These are phyloP conservation scores for Lasiodiplodia hormozganensis DNA, from an alignment of 2,329 filamentous ascomycete species.

Conservation along the genomic window DNA sequence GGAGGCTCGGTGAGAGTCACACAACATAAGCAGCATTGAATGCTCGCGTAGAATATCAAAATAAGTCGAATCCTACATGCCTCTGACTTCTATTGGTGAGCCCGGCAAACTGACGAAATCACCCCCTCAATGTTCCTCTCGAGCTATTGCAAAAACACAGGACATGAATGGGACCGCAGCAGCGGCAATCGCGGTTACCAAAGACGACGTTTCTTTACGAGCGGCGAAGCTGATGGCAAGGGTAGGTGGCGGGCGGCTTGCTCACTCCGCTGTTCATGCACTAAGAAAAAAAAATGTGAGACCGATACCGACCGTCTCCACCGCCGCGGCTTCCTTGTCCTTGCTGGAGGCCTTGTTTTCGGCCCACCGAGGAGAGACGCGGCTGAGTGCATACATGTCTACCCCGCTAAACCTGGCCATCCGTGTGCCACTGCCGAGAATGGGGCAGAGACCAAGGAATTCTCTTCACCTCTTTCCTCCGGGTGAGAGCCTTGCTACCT, in stretches of 20 bases:
- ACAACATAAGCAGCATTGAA: neutral
- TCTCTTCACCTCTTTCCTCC: neutral
- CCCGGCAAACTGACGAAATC: too few species aligned
- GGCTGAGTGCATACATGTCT: neutral
- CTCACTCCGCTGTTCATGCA: neutral
- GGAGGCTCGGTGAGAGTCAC: neutral
- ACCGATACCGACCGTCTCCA: neutral
- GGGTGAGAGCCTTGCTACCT: neutral
- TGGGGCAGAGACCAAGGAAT: neutral
- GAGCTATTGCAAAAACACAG: too few species aligned
- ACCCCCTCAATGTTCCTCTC: too few species aligned
- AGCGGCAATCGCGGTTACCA: too few species aligned
- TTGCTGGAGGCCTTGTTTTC: neutral
- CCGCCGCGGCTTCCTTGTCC: neutral
- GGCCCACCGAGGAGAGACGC: neutral
- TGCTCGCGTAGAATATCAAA: neutral
- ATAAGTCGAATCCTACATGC: neutral
- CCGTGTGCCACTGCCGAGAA: neutral
- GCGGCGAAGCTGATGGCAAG: neutral
- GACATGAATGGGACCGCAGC: too few species aligned
- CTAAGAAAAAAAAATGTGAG: neutral
- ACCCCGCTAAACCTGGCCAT: neutral
- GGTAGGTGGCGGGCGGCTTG: neutral
- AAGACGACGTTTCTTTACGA: neutral
- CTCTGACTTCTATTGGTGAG: neutral